Percentiles rank a stretch among this genome's conserved stretches.
These are phyloP conservation scores for Lizonia empirigonia DNA, from an alignment of 2,329 filamentous ascomycete genomes.

Conservation along the genomic window DNA sequence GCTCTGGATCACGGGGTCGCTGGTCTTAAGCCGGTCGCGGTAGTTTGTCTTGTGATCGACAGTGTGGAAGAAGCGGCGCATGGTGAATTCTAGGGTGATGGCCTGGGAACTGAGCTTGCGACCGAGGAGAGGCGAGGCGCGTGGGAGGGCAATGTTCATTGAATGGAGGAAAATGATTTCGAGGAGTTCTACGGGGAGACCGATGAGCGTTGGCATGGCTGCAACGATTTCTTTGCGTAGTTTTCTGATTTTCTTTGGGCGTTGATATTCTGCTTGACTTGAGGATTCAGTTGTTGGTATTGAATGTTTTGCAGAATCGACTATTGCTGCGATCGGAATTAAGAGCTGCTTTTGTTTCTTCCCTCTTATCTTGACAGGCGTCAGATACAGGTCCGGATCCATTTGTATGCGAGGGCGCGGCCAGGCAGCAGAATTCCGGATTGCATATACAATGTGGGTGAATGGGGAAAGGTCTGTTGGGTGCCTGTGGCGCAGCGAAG, in stretches of 20 bases:
- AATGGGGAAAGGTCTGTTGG: constrained; percentile 26
- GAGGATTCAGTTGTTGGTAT: constrained; percentile 1
- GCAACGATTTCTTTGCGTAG: constrained; percentile 19
- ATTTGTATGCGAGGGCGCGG: constrained; percentile 28
- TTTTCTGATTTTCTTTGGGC: constrained; percentile 19
- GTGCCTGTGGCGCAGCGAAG: constrained; percentile 28
- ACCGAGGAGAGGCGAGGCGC: constrained; percentile 37
- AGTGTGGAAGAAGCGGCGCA: constrained; percentile 43
- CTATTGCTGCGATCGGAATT: constrained; percentile 6
- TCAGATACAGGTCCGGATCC: constrained; percentile 41
- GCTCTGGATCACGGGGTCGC: constrained; percentile 34
- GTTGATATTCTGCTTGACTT: constrained; percentile 13
- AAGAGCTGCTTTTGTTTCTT: constrained; percentile 34
- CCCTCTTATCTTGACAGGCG: constrained; percentile 42
- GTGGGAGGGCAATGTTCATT: constrained; percentile 44
- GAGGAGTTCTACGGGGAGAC: constrained; percentile 43
- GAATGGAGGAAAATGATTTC: constrained; percentile 46
- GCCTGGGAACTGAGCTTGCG: constrained; percentile 39
- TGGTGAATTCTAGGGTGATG: constrained; percentile 37
- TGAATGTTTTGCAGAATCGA: constrained; percentile 9
- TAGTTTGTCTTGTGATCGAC: constrained; percentile 38
- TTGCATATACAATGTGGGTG: constrained; percentile 22
- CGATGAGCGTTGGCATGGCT: constrained; percentile 43
- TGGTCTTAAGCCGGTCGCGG: constrained; percentile 27
- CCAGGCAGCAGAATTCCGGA: constrained; percentile 34